A percentile compares a stretch with the other conserved stretches of the same genome.
Evolutionary conservation across 139 green algal species (phyloP).

Genomic region (Nannochloris sp.): DNA sequence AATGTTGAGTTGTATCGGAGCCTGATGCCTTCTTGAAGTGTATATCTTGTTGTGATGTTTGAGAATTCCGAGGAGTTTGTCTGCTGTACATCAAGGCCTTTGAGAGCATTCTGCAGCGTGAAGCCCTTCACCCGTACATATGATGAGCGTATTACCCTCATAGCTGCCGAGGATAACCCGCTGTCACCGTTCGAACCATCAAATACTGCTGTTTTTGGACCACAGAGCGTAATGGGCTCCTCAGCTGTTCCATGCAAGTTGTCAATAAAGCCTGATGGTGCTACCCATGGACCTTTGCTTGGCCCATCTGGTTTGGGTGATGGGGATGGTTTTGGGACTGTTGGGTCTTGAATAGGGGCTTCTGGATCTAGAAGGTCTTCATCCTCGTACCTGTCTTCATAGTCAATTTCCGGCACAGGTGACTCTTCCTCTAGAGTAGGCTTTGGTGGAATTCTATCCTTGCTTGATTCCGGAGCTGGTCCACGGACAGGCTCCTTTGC

Average conservation of each 20-base stretch:
- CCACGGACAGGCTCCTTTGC: no score
- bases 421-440: neutral
- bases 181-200: conserved; percentile 4
- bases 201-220: neutral
- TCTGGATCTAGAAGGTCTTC: neutral
- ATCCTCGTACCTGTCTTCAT: neutral
- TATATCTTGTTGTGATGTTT: conserved; percentile 1
- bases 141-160: conserved; percentile 1
- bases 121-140: conserved; percentile 4
- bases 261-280: neutral
- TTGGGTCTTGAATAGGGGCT: no score
- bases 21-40: conserved; percentile 10
- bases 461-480: neutral
- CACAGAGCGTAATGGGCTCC: conserved; percentile 4
- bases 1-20: conserved; percentile 5
- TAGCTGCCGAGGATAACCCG: neutral
- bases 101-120: conserved; percentile 9
- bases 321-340: no score
- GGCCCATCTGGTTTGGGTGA: neutral
- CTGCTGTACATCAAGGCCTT: conserved; percentile 10
- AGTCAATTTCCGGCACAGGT: neutral
- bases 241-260: neutral
- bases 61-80: conserved; percentile 4
- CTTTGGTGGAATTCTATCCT: no score
- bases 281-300: neutral